These are phyloP conservation scores for Phialophora expanda DNA, from an alignment of 2,329 filamentous ascomycete genomes.

Conservation along the genomic window DNA sequence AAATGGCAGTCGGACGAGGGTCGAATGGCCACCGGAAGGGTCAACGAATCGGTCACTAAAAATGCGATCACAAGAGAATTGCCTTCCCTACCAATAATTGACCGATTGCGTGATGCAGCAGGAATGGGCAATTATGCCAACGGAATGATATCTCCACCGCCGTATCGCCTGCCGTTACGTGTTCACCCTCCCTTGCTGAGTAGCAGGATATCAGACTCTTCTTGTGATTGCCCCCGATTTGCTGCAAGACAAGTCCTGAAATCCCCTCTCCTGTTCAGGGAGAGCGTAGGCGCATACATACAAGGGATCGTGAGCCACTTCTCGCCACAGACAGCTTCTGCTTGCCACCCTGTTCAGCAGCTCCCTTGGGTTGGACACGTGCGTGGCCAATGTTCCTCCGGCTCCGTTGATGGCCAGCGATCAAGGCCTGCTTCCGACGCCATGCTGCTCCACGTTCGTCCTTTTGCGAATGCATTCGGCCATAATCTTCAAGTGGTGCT, in stretches of 20 bases:
- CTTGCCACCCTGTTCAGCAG: neutral
- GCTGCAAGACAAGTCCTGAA: neutral
- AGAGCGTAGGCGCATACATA: neutral
- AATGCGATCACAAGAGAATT: neutral
- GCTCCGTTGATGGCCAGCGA: neutral
- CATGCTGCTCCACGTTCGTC: neutral
- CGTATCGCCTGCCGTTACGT: neutral
- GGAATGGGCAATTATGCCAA: neutral
- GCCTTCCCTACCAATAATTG: neutral
- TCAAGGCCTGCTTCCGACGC: neutral
- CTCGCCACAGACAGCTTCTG: neutral
- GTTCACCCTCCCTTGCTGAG: neutral
- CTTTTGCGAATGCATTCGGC: neutral
- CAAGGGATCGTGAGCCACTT: neutral
- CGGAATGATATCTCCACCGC: neutral
- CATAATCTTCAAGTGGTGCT: neutral
- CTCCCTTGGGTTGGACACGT: neutral
- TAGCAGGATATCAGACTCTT: neutral
- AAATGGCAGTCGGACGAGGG: neutral
- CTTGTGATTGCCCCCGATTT: neutral
- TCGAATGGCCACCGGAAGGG: neutral
- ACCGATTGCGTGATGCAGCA: neutral
- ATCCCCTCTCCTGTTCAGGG: neutral
- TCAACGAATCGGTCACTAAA: neutral
- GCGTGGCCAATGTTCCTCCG: neutral